Evolutionary conservation across 106 monocot genomes (phyloP).

Genomic region (Acanthochlamys bracteata): DNA sequence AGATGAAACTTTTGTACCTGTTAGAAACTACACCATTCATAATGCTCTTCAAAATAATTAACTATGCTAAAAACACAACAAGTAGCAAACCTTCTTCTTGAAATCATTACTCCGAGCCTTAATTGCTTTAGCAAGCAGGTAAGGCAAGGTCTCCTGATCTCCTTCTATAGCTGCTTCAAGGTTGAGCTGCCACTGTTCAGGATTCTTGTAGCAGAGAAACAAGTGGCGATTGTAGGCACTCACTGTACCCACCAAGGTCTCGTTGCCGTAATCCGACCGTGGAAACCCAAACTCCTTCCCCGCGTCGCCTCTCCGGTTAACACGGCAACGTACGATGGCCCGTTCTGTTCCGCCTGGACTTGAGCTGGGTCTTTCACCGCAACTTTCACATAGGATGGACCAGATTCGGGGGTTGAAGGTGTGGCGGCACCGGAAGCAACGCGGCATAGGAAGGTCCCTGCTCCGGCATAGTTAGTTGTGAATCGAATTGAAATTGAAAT

Average conservation of each 20-base stretch:
- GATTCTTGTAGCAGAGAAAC: conserved; percentile 70
- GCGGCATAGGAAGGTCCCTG: no score
- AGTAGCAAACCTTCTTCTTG: conserved; percentile 28
- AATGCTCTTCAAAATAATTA: no score
- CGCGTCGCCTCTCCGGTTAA: neutral
- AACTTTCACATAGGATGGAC: no score
- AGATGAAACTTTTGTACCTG: no score
- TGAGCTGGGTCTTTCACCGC: no score
- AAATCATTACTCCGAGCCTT: conserved; percentile 46
- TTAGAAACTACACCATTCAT: no score
- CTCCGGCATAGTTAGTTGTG: no score
- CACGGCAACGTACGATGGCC: neutral
- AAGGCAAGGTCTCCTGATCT: conserved; percentile 20
- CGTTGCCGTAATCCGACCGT: conserved; percentile 32
- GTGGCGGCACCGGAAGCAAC: no score
- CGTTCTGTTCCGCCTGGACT: no score
- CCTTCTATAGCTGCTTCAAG: conserved; percentile 65
- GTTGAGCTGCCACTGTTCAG: conserved; percentile 44
- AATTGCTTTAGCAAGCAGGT: conserved; percentile 47
- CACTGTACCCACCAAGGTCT: conserved; percentile 58
- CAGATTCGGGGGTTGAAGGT: no score
- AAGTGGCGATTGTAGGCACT: conserved; percentile 61
- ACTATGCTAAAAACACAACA: neutral
- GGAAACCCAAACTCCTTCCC: conserved; percentile 38
- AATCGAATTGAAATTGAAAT: no score